A percentile compares a stretch with the other conserved stretches of the same genome.
Evolutionary conservation across 2,329 filamentous ascomycete genomes (phyloP).

Genomic region (Exserohilum rostratum): DNA sequence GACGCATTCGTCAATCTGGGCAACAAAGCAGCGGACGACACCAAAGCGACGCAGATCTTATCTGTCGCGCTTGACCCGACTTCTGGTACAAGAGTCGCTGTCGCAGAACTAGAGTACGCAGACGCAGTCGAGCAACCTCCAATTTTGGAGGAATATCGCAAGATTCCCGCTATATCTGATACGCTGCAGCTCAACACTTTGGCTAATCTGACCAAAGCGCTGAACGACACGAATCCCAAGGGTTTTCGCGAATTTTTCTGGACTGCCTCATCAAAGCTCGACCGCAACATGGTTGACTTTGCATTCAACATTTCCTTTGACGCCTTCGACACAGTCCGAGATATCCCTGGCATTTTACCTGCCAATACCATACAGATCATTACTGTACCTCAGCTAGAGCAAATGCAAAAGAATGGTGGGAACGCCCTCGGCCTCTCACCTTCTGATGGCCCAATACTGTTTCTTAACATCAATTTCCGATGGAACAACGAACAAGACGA

Average conservation of each 20-base stretch:
- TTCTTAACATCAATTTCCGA: conserved; percentile 14
- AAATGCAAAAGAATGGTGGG: conserved; percentile 28
- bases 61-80: background rate
- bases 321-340: conserved; percentile 7
- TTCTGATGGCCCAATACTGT: conserved; percentile 14
- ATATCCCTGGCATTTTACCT: conserved; percentile 15
- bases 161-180: conserved; percentile 16
- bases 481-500: conserved; percentile 27
- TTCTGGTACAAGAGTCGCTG: background rate
- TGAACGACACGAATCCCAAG: conserved; percentile 15
- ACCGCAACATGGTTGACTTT: conserved; percentile 15
- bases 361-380: conserved; percentile 28
- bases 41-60: conserved; percentile 11
- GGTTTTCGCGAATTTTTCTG: conserved; percentile 26
- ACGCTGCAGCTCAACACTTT: conserved; percentile 23
- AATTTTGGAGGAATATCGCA: conserved; percentile 10
- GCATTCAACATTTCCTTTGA: conserved; percentile 19
- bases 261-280: conserved; percentile 27
- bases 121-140: conserved; percentile 6
- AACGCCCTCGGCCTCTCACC: conserved; percentile 29
- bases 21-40: background rate
- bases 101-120: conserved; percentile 10
- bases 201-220: conserved; percentile 18
- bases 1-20: conserved; percentile 19
- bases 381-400: conserved; percentile 15